phyloP scores from a whole-genome alignment of 23 red algal species.

The Chondrus crispus region DNA sequence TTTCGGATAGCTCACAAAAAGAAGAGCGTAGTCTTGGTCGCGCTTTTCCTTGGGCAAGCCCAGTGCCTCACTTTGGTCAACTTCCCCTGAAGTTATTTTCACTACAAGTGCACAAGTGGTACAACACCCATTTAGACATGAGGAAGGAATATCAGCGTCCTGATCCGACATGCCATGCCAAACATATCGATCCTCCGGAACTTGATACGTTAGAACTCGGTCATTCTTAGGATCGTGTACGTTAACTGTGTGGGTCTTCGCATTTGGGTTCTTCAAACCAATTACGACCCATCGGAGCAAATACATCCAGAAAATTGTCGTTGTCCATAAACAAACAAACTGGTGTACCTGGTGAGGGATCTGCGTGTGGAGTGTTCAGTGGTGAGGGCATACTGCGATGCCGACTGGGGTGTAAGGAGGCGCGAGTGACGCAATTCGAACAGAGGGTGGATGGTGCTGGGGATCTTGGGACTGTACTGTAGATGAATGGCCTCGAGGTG shows the following conservation, averaged over 20 bases:
- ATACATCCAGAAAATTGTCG: too few species aligned
- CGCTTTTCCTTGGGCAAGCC: conserved; percentile 79
- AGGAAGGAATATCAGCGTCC: conserved; percentile 72
- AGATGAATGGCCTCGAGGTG: too few species aligned
- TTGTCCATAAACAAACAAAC: too few species aligned
- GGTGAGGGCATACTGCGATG: too few species aligned
- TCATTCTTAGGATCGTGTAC: conserved; percentile 53
- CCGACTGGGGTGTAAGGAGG: too few species aligned
- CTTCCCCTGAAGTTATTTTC: conserved; percentile 37
- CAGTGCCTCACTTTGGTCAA: conserved; percentile 85
- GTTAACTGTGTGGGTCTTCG: conserved; percentile 72
- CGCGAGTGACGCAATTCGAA: too few species aligned
- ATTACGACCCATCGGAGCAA: too few species aligned
- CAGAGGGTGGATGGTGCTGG: too few species aligned
- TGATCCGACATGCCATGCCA: conserved; percentile 86
- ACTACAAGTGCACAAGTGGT: conserved; percentile 98
- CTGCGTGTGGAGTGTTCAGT: too few species aligned
- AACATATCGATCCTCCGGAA: conserved; percentile 98
- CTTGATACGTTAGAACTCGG: conserved; percentile 27
- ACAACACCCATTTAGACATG: conserved; percentile 95
- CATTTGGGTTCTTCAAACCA: conserved; percentile 5
- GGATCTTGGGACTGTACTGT: too few species aligned
- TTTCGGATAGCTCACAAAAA: conserved; percentile 86
- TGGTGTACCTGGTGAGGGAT: too few species aligned
- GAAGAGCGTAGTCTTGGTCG: conserved; percentile 77